Evolutionary conservation across 2,329 filamentous ascomycete genomes (phyloP).

Genomic region (Phyllosticta citriasiana): DNA sequence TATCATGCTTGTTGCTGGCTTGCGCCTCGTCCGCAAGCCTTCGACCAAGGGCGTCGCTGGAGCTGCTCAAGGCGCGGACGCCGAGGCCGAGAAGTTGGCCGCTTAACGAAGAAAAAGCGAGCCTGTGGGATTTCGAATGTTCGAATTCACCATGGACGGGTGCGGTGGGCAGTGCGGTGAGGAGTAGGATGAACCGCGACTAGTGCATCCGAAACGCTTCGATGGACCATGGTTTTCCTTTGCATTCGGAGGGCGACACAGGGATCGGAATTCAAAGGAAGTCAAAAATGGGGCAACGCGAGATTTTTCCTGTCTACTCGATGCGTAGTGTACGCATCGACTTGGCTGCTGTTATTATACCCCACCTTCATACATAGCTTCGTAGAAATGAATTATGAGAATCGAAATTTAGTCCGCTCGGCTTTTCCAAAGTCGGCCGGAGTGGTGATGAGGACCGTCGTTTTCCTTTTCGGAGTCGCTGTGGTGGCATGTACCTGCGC

Average conservation of each 20-base stretch:
- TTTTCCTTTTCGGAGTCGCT: too few species aligned
- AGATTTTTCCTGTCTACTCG: neutral
- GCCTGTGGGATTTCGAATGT: neutral
- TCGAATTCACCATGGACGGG: too few species aligned
- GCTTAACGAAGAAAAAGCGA: neutral
- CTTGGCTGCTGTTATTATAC: neutral
- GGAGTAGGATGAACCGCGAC: neutral
- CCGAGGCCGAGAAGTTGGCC: neutral
- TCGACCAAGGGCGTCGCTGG: neutral
- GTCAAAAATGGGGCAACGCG: neutral
- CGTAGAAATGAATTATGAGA: neutral
- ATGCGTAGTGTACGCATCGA: neutral
- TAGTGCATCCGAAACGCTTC: neutral
- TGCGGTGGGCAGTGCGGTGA: neutral
- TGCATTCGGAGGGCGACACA: neutral
- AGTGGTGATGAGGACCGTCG: too few species aligned
- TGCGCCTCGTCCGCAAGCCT: conserved; percentile 10
- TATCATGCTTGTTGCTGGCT: conserved; percentile 12
- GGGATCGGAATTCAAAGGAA: neutral
- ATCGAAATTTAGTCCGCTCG: neutral
- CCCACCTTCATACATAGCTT: neutral
- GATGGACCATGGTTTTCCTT: neutral
- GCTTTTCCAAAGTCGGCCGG: too few species aligned
- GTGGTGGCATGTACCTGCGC: too few species aligned
- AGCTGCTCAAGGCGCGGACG: neutral